These are phyloP conservation scores for Xerocomus nothofagi DNA, from an alignment of 1,284 basidiomycete genomes.

Conservation along the genomic window DNA sequence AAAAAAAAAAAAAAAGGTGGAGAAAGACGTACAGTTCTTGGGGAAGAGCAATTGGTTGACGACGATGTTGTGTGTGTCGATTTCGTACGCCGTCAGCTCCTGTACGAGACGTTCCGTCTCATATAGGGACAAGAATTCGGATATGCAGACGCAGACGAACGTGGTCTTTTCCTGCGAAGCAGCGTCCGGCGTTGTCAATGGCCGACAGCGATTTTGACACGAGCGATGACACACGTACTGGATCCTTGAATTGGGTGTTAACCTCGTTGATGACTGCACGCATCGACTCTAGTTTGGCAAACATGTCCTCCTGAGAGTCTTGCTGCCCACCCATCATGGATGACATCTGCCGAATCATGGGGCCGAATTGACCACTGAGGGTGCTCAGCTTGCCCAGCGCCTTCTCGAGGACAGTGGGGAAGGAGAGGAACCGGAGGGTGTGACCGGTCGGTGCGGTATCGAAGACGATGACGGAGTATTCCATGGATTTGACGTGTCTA, in stretches of 20 bases:
- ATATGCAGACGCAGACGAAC: slow-evolving; percentile 98
- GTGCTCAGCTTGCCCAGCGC: slow-evolving; percentile 93
- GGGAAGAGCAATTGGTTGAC: slow-evolving; percentile 98
- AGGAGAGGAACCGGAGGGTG: slow-evolving; percentile 96
- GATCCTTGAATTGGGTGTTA: slow-evolving; percentile 99
- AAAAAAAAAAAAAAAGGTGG: background rate
- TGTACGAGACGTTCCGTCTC: slow-evolving; percentile 98
- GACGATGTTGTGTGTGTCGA: slow-evolving; percentile 98
- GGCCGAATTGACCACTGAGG: slow-evolving; percentile 90
- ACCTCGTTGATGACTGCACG: slow-evolving; percentile 97
- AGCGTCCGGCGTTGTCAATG: background rate
- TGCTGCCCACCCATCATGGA: slow-evolving; percentile 91
- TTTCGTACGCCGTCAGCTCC: slow-evolving; percentile 94
- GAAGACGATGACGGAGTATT: slow-evolving; percentile 99
- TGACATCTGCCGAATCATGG: slow-evolving; percentile 96
- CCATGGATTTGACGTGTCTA: slow-evolving; percentile 99
- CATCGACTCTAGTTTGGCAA: slow-evolving; percentile 97
- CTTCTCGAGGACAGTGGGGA: slow-evolving; percentile 97
- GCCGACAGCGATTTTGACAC: background rate
- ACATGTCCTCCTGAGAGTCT: slow-evolving; percentile 94
- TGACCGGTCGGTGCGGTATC: slow-evolving; percentile 99
- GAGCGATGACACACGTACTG: slow-evolving; percentile 51
- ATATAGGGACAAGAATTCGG: slow-evolving; percentile 96
- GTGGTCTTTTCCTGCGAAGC: slow-evolving; percentile 86
- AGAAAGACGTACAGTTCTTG: slow-evolving; percentile 67